These are phyloP conservation scores for Linum usitatissimum DNA, from an alignment of 345 rosid genomes.

Conservation along the genomic window DNA sequence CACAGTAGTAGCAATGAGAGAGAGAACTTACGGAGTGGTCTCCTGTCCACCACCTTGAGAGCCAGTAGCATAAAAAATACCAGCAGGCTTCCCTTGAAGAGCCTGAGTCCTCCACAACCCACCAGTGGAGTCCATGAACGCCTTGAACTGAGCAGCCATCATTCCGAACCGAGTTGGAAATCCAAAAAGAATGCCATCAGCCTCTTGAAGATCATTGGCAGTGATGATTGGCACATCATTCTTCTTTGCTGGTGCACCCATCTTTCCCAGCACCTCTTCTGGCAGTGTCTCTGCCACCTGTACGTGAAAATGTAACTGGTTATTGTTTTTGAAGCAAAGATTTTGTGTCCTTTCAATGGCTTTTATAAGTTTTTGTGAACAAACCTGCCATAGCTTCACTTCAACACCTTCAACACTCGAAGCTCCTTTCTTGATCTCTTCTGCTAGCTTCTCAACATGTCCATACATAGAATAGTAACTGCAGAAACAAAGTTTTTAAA, in stretches of 20 bases:
- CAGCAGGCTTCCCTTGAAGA: conserved; percentile 8
- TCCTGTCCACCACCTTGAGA: conserved; percentile 11
- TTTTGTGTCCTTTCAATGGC: neutral
- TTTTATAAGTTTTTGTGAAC: neutral
- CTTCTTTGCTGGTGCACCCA: conserved; percentile 12
- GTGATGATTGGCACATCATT: conserved; percentile 3
- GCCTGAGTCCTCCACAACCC: conserved; percentile 10
- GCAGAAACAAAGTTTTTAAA: neutral
- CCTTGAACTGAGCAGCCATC: conserved; percentile 12
- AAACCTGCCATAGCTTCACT: conserved; percentile 10
- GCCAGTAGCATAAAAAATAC: conserved; percentile 6
- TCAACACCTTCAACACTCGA: conserved; percentile 6
- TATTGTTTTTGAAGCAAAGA: neutral
- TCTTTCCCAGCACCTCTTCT: conserved; percentile 8
- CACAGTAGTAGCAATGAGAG: neutral
- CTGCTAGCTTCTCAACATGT: conserved; percentile 8
- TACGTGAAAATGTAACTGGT: too few species aligned
- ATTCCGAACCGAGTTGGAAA: conserved; percentile 8
- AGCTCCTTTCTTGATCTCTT: conserved; percentile 12
- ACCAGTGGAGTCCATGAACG: conserved; percentile 7
- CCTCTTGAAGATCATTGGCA: conserved; percentile 2
- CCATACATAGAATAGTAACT: conserved; percentile 11
- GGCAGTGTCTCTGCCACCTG: conserved; percentile 4
- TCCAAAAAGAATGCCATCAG: conserved; percentile 6
- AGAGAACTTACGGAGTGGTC: conserved; percentile 9